A percentile compares a stretch with the other conserved stretches of the same genome.
phyloP scores from a whole-genome alignment of 192 early-diverging fungal genomes.

The Ambispora gerdemannii region DNA sequence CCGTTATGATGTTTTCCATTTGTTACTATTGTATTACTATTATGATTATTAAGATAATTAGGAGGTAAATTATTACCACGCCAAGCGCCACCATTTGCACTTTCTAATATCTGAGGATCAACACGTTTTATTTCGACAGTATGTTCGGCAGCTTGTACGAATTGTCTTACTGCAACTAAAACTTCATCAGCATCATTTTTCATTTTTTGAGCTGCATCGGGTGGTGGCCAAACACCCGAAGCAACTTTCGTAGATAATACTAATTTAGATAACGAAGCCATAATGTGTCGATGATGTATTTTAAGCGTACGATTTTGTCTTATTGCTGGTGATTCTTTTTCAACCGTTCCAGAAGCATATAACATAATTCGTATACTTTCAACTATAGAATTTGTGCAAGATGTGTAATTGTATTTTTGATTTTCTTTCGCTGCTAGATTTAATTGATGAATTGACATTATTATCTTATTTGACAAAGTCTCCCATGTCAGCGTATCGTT shows the following conservation, averaged over 20 bases:
- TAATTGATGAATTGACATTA: conserved; percentile 53
- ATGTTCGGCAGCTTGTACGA: conserved; percentile 66
- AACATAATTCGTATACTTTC: conserved; percentile 82
- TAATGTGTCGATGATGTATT: conserved; percentile 71
- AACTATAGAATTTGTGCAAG: conserved; percentile 60
- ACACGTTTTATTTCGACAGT: conserved; percentile 30
- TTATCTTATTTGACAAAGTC: conserved; percentile 44
- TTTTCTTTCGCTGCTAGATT: conserved; percentile 47
- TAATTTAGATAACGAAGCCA: conserved; percentile 79
- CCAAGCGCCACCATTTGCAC: conserved; percentile 24
- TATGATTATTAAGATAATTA: not conserved
- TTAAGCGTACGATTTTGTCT: conserved; percentile 63
- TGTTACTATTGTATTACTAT: not conserved
- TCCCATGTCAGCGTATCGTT: conserved; percentile 52
- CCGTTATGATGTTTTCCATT: not conserved
- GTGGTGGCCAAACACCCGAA: conserved; percentile 86
- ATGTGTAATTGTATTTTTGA: conserved; percentile 54
- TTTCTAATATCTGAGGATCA: conserved; percentile 23
- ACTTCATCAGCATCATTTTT: conserved; percentile 74
- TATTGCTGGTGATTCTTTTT: conserved; percentile 64
- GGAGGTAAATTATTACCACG: conserved; percentile 25
- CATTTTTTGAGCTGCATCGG: conserved; percentile 74
- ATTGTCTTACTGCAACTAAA: conserved; percentile 68
- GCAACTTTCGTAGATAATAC: conserved; percentile 79
- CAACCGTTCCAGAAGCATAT: conserved; percentile 71